Evolutionary conservation across 2,329 filamentous ascomycete species (phyloP), one percentile per base, ranked within the genome.

Genomic region (Colletotrichum chlorophyti): DNA sequence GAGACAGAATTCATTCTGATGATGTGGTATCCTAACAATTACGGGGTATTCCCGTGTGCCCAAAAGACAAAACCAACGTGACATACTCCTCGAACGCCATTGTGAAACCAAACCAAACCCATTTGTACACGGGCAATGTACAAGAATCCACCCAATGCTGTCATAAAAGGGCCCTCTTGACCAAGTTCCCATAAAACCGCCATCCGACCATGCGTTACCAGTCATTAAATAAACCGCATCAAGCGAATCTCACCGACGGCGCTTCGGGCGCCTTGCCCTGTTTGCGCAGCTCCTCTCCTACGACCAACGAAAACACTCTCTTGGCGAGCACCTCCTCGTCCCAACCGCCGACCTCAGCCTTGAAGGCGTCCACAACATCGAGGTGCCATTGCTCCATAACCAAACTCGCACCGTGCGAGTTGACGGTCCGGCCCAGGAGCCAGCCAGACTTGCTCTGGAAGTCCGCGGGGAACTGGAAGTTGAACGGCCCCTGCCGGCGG

Each of bases 351-450:
- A 83, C 74, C 57, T 79, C 73, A 11, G 66, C 66, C 54, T 70
- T 71, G 64, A 86, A 86, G 3, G 79, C 83, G 57, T 84, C 79
- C 21, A 86, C 76, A 51, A 85, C 76, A 58, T 86, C 83, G 15
- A 86, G 69, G 58, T 87, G 84, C 83, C 83, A 86, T 54, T 73
- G 67, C 68, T 84, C 77, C 15, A 87, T 71, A 19, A 72, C 61
- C 71, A 86, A 72, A 5, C 70, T 68, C 66, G 78, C 73, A 41
- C 76, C 79, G 31, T 79, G 76, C 24, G 79, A 76, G 21, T 69
- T 67, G 53, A 85, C 78, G 23, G 72, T 74, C 65, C 79, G 82
- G 54, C 82, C 81, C 3, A 84, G 70, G 27, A 81, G 74, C 37
- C 68, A 66, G 37, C 69, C 67, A 2, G 72, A 68, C 14, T 65